These are phyloP conservation scores for Aspergillus fructus DNA, from an alignment of 2,329 filamentous ascomycete genomes.

Conservation along the genomic window DNA sequence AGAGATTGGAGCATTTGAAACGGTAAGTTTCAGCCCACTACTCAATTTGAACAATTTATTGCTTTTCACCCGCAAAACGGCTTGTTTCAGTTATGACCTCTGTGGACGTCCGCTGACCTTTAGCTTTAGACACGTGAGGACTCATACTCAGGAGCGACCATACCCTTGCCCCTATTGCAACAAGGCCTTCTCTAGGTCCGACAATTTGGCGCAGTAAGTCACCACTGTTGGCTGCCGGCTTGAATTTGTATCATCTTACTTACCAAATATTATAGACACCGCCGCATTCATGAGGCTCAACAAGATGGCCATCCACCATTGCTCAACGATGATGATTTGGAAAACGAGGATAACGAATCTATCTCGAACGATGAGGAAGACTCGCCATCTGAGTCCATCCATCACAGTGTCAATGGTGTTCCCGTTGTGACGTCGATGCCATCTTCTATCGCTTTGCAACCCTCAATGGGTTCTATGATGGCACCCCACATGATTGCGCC, in stretches of 20 bases:
- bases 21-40: slow-evolving; percentile 64
- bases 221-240: slow-evolving; percentile 1
- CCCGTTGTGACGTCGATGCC: slow-evolving; percentile 38
- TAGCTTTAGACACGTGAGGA: slow-evolving; percentile 85
- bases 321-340: slow-evolving; percentile 73
- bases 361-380: slow-evolving; percentile 79
- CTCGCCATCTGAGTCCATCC: slow-evolving; percentile 49
- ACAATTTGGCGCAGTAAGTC: slow-evolving; percentile 95
- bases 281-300: slow-evolving; percentile 76
- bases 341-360: slow-evolving; percentile 83
- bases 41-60: slow-evolving; percentile 17
- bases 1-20: slow-evolving; percentile 98
- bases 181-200: slow-evolving; percentile 97
- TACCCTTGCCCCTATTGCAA: slow-evolving; percentile 97
- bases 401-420: slow-evolving; percentile 34
- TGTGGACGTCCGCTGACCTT: slow-evolving; percentile 52
- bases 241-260: slow-evolving; percentile 24
- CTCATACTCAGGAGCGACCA: slow-evolving; percentile 97
- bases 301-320: slow-evolving; percentile 53
- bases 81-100: slow-evolving; percentile 39
- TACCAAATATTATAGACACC: slow-evolving; percentile 54
- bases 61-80: slow-evolving; percentile 24
- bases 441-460: slow-evolving; percentile 27
- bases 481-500: slow-evolving; percentile 44
- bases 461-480: slow-evolving; percentile 42